Percentiles rank a stretch among this genome's conserved stretches.
phyloP scores from a whole-genome alignment of 768 basidiomycete species.

The Leccinum longicurvipes region DNA sequence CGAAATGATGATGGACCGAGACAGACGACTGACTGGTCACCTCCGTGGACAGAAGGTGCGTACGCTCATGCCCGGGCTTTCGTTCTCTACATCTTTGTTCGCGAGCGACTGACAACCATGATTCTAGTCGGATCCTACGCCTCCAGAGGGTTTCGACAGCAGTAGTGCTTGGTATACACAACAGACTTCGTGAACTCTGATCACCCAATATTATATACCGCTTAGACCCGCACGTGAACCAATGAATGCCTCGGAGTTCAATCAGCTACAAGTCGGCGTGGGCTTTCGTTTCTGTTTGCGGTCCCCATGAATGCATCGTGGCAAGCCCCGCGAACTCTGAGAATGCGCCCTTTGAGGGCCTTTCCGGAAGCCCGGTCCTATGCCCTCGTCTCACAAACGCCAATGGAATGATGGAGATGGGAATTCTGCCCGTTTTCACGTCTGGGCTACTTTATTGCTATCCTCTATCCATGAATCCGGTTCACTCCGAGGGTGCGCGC shows the following conservation, averaged over 20 bases:
- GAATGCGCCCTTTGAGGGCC: not conserved
- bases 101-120: not conserved
- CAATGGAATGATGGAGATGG: not conserved
- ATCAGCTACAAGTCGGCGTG: not conserved
- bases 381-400: not conserved
- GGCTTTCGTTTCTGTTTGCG: not conserved
- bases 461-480: not conserved
- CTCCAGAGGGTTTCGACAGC: conserved; percentile 69
- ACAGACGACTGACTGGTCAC: conserved; percentile 84
- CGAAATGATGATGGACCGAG: conserved; percentile 93
- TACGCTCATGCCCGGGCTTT: conserved; percentile 8
- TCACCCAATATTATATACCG: conserved; percentile 17
- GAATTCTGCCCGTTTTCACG: not conserved
- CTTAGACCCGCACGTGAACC: conserved; percentile 8
- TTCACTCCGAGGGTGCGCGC: not conserved
- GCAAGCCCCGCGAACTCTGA: not conserved
- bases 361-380: not conserved
- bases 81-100: not conserved
- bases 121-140: conserved; percentile 58
- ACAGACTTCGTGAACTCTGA: conserved; percentile 36
- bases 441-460: not conserved
- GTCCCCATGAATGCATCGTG: not conserved
- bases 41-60: conserved; percentile 81
- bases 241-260: conserved; percentile 4
- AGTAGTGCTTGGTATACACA: conserved; percentile 75